These are phyloP conservation scores for Chiua sp. DNA, from an alignment of 1,284 basidiomycete genomes.

Conservation along the genomic window DNA sequence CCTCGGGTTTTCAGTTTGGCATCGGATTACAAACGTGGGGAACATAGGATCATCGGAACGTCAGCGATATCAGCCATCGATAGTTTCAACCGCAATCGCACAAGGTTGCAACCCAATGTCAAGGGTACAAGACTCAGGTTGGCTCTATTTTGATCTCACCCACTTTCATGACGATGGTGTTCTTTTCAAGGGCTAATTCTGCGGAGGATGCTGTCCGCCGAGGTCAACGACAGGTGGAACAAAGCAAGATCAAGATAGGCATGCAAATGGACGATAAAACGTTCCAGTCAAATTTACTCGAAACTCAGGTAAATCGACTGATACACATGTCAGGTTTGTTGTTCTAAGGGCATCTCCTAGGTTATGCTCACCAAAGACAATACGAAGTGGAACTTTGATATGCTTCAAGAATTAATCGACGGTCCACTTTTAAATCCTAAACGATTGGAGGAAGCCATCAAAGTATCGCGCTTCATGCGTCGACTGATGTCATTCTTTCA, in stretches of 20 bases:
- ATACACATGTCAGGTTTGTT: slow-evolving; percentile 1
- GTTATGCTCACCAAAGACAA: slow-evolving; percentile 91
- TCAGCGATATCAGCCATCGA: slow-evolving; percentile 90
- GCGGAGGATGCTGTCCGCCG: slow-evolving; percentile 86
- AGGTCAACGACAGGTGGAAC: slow-evolving; percentile 91
- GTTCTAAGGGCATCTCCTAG: slow-evolving; percentile 43
- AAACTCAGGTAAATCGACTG: slow-evolving; percentile 70
- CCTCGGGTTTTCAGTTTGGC: slow-evolving; percentile 89
- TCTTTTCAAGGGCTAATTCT: slow-evolving; percentile 73
- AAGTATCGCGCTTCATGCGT: slow-evolving; percentile 87
- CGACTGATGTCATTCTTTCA: slow-evolving; percentile 93
- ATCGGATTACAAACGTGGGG: slow-evolving; percentile 72
- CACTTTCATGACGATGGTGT: background rate
- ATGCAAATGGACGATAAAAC: slow-evolving; percentile 94
- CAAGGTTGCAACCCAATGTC: slow-evolving; percentile 62
- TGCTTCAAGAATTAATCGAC: slow-evolving; percentile 88
- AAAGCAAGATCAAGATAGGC: slow-evolving; percentile 85
- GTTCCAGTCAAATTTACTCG: slow-evolving; percentile 83
- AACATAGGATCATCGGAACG: slow-evolving; percentile 83
- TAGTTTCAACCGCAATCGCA: slow-evolving; percentile 87
- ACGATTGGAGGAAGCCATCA: slow-evolving; percentile 95
- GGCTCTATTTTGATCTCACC: background rate
- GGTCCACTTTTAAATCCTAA: slow-evolving; percentile 92
- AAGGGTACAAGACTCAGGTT: slow-evolving; percentile 68
- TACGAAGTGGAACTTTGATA: slow-evolving; percentile 92